Evolutionary conservation across 108 stramenopile species (phyloP).

Genomic region (Tribonema minus): DNA sequence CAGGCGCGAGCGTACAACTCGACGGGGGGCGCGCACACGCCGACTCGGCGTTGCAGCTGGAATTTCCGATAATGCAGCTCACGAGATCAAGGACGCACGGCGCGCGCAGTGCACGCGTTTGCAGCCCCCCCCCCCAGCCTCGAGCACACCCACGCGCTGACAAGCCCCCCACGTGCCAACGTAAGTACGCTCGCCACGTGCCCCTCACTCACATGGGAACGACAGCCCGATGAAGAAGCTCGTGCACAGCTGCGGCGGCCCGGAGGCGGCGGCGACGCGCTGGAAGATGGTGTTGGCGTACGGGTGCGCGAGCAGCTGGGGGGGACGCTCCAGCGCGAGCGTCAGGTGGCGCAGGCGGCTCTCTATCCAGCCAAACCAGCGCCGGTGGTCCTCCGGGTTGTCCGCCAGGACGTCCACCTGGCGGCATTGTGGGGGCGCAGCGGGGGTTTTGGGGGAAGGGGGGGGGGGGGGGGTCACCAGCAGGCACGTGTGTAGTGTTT

Average conservation of each 20-base stretch:
- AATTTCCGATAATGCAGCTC: no score
- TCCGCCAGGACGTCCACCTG: conserved; percentile 29
- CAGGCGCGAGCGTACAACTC: no score
- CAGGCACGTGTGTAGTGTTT: no score
- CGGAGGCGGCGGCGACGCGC: not conserved
- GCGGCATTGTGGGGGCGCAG: not conserved
- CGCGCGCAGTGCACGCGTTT: no score
- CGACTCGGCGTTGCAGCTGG: no score
- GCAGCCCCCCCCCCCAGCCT: no score
- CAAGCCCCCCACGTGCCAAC: no score
- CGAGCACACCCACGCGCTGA: no score
- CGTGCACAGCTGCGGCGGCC: not conserved
- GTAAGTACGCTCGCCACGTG: no score
- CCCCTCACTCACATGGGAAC: not conserved
- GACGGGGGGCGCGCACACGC: no score
- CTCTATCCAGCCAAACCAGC: conserved; percentile 42
- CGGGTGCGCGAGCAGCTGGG: not conserved
- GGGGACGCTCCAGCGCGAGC: conserved; percentile 4
- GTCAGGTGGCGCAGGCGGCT: conserved; percentile 12
- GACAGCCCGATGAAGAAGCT: not conserved
- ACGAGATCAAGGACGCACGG: no score
- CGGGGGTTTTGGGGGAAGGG: not conserved
- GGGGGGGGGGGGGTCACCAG: not conserved
- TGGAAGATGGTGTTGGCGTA: no score
- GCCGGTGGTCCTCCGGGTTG: conserved; percentile 29